Conservation (phyloP, 2,329 filamentous ascomycete genomes). For the Orbilia quercus region DNA sequence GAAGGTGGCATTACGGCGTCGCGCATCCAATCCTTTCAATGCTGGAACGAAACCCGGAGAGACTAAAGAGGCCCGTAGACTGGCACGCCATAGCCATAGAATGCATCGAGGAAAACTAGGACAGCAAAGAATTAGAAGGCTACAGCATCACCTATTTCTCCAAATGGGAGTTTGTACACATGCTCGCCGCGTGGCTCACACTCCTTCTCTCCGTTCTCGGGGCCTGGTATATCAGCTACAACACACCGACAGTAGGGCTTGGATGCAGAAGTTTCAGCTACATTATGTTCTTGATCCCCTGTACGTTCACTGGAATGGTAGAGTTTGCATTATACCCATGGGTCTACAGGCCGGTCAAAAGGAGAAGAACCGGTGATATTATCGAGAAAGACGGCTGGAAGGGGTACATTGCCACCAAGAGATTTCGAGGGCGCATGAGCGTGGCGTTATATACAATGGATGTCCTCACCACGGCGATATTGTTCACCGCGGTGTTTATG, state of each 20-base stretch:
- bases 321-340: conserved; percentile 59
- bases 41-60: conserved; percentile 46
- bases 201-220: conserved; percentile 63
- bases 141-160: conserved; percentile 64
- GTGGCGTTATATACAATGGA: conserved; percentile 62
- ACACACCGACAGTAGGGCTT: conserved; percentile 66
- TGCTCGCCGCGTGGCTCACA: conserved; percentile 62
- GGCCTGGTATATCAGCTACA: conserved; percentile 64
- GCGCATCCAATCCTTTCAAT: conserved; percentile 64
- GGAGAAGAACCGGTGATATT: conserved; percentile 22
- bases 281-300: conserved; percentile 63
- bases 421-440: conserved; percentile 53
- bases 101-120: conserved; percentile 23
- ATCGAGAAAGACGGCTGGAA: conserved; percentile 14
- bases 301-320: conserved; percentile 62
- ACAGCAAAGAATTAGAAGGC: conserved; percentile 57
- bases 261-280: conserved; percentile 65
- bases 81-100: conserved; percentile 31
- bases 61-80: conserved; percentile 27
- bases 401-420: conserved; percentile 21
- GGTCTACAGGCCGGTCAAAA: conserved; percentile 53
- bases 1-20: conserved; percentile 64
- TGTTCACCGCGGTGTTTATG: conserved; percentile 63
- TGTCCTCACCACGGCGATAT: conserved; percentile 62
- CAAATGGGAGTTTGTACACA: conserved; percentile 65